phyloP scores from a whole-genome alignment of 2,329 filamentous ascomycete genomes.

The Phaeosphaeriaceae sp. region DNA sequence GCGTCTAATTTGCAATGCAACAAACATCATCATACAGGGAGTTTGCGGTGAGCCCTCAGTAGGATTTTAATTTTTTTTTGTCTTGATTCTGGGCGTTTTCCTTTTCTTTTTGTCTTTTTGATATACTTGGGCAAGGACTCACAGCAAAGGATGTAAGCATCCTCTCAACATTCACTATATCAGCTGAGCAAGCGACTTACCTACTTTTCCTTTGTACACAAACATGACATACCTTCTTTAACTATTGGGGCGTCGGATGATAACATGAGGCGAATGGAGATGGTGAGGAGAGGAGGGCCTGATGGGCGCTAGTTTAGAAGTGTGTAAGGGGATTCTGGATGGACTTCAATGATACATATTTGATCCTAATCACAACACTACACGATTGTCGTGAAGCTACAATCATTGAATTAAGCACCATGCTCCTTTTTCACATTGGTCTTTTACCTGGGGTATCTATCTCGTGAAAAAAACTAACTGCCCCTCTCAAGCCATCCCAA shows the following conservation, averaged over 20 bases:
- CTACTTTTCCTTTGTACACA: conserved; percentile 26
- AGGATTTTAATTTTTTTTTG: conserved; percentile 1
- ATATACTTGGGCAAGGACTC: too few relatives aligned
- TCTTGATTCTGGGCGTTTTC: background rate
- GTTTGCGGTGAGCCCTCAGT: conserved; percentile 4
- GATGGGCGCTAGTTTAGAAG: background rate
- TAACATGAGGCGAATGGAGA: background rate
- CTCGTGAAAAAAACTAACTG: background rate
- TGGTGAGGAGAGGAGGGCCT: conserved; percentile 1
- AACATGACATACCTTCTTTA: conserved; percentile 20
- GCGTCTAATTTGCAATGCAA: conserved; percentile 1
- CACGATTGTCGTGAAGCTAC: background rate
- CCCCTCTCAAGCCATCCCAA: conserved; percentile 31
- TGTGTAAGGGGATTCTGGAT: conserved; percentile 5
- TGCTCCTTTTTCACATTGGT: too few relatives aligned
- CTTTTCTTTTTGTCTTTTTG: background rate
- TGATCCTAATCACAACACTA: conserved; percentile 8
- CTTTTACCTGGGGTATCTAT: conserved; percentile 12
- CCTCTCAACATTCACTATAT: conserved; percentile 25
- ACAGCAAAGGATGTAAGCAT: too few relatives aligned
- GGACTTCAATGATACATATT: conserved; percentile 46
- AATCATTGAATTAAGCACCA: too few relatives aligned
- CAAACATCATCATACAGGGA: conserved; percentile 8
- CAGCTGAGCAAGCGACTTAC: conserved; percentile 16
- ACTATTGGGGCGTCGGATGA: conserved; percentile 18